Evolutionary conservation across 305 asterid genomes (phyloP), one percentile per base, ranked within the genome.

Genomic region (Fraxinus greggii): DNA sequence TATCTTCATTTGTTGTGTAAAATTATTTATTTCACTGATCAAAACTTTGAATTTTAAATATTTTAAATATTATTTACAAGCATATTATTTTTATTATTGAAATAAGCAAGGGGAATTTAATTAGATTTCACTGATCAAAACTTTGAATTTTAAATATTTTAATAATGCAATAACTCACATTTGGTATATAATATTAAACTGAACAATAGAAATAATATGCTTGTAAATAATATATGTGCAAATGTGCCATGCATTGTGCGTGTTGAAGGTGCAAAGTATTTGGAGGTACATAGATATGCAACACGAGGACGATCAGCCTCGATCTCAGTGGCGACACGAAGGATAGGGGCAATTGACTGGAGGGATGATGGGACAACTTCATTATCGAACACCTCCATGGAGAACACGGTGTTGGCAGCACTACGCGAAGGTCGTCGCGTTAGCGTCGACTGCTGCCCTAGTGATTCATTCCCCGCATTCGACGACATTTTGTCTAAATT

Each of bases 331-430:
- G 98, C 98, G 17, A 97, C 98, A 5, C 98, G 98, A n/a, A 97
- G 94, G 80, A 97, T 90, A 23, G 98, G 99, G 5, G 97, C 97
- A 79, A 97, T 95, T 28, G 97, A 90, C 84, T 92, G 98, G 76
- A 97, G 92, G 29, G 99, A 93, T 5, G 98, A 93, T 5, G 99
- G 99, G n/a, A 95, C 98, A 36, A 97, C 99, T 89, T 97, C 99
- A 2, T 90, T 93, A 78, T 97, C 98, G 78, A 97, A 97, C 3
- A 97, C 99, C 86, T 97, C 99, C 96, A 91, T 90, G 1, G 99
- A 93, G 86, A 97, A 91, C 56, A 92, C 88, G 13, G 99, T 94
- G 79, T 92, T 91, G 77, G 98, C 93, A 13, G 96, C 97, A 81
- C 98, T 92, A 21, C 99, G 95, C 8, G 99, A 97, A 33, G 99